phyloP scores from a whole-genome alignment of 1,284 basidiomycete species.

The Crepidotus sp. region DNA sequence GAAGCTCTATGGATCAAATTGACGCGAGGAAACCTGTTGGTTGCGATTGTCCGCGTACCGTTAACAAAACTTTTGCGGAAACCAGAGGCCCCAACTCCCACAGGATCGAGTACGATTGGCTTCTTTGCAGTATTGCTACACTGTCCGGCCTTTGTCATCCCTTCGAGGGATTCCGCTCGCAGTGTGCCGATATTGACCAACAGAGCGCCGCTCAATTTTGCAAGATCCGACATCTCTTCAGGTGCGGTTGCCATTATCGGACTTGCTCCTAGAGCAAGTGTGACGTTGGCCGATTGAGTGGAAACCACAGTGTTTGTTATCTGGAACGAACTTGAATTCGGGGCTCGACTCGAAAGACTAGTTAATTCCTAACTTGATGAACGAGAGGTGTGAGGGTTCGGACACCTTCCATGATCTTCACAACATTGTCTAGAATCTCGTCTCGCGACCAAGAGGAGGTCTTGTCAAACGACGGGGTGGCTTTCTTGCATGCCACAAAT shows the following conservation, averaged over 20 bases:
- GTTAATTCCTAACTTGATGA: constrained; percentile 61
- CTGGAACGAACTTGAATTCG: constrained; percentile 29
- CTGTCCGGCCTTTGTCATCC: constrained; percentile 71
- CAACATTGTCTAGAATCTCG: constrained; percentile 23
- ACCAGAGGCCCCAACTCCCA: constrained; percentile 81
- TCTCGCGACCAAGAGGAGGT: constrained; percentile 14
- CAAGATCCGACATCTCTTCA: constrained; percentile 78
- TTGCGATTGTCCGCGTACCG: constrained; percentile 26
- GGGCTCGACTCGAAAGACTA: background rate
- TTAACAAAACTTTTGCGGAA: constrained; percentile 58
- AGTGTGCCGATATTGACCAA: constrained; percentile 92
- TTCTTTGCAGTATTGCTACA: constrained; percentile 67
- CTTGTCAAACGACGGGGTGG: background rate
- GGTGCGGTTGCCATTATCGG: constrained; percentile 91
- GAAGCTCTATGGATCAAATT: constrained; percentile 43
- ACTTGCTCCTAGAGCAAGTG: constrained; percentile 81
- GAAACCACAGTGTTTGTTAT: constrained; percentile 90
- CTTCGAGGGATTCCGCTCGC: constrained; percentile 45
- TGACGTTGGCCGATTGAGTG: constrained; percentile 88
- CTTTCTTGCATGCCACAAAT: constrained; percentile 34
- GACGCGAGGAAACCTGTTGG: background rate
- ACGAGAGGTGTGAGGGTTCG: constrained; percentile 57
- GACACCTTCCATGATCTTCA: constrained; percentile 41
- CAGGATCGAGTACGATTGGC: constrained; percentile 89
- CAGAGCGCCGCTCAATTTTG: constrained; percentile 58